These are phyloP conservation scores for Clonostachys chloroleuca DNA, from an alignment of 2,329 filamentous ascomycete species.

Conservation along the genomic window DNA sequence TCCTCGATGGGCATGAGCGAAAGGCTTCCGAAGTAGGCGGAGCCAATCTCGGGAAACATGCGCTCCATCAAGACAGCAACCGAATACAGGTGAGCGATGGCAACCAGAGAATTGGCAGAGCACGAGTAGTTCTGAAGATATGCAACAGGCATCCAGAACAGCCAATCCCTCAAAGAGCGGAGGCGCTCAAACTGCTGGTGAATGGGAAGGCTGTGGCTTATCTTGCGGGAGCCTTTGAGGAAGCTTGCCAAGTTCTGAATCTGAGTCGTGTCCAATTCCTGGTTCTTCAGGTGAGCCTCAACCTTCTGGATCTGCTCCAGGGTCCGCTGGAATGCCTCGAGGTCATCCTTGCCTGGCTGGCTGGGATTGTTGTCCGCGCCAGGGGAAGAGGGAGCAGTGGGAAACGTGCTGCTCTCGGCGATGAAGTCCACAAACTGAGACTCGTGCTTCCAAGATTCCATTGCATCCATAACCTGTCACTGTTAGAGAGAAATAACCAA, in stretches of 20 bases:
- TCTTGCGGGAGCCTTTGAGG: constrained; percentile 66
- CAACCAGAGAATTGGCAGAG: constrained; percentile 73
- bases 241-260: constrained; percentile 68
- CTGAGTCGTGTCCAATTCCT: constrained; percentile 56
- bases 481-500: constrained; percentile 8
- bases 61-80: constrained; percentile 84
- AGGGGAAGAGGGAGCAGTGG: constrained; percentile 60
- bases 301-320: constrained; percentile 65
- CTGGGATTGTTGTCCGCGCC: constrained; percentile 56
- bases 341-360: constrained; percentile 64
- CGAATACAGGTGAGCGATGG: constrained; percentile 89
- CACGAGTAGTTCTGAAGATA: constrained; percentile 73
- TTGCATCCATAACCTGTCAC: constrained; percentile 75
- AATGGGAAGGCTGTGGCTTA: constrained; percentile 64
- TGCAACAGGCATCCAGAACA: constrained; percentile 91
- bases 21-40: constrained; percentile 80
- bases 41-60: constrained; percentile 85
- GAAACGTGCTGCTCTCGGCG: constrained; percentile 70
- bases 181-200: constrained; percentile 88
- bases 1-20: constrained; percentile 80
- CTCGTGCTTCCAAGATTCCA: constrained; percentile 88
- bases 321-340: constrained; percentile 62
- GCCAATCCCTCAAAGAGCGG: constrained; percentile 83
- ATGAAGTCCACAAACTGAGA: constrained; percentile 84
- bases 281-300: constrained; percentile 63